phyloP scores from a whole-genome alignment of 2,329 filamentous ascomycete species.

The Alternaria sp. region DNA sequence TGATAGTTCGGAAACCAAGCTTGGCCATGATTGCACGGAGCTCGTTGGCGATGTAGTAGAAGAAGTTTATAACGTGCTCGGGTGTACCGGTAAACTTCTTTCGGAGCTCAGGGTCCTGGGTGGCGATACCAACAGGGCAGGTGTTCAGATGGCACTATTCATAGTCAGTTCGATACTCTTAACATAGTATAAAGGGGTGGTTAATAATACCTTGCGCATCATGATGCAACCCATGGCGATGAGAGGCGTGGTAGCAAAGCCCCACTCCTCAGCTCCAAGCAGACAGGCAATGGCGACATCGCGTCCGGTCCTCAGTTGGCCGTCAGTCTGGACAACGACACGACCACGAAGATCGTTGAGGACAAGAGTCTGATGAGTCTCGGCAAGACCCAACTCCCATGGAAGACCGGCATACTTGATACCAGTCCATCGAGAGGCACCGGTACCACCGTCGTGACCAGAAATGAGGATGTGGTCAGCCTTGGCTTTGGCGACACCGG shows the following conservation, averaged over 20 bases:
- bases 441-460: constrained; percentile 95
- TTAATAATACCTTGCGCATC: constrained; percentile 77
- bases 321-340: constrained; percentile 95
- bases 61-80: constrained; percentile 98
- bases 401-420: constrained; percentile 98
- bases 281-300: constrained; percentile 95
- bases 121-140: constrained; percentile 92
- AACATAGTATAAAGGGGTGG: neutral
- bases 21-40: constrained; percentile 96
- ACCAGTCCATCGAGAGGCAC: constrained; percentile 96
- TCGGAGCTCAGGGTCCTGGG: constrained; percentile 90
- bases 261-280: constrained; percentile 97
- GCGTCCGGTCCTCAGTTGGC: constrained; percentile 88
- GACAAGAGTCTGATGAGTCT: constrained; percentile 95
- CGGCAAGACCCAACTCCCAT: constrained; percentile 95
- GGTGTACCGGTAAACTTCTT: constrained; percentile 94
- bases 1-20: constrained; percentile 92
- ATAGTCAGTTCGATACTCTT: neutral
- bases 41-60: constrained; percentile 97
- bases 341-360: constrained; percentile 94
- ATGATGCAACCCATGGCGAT: constrained; percentile 98
- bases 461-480: constrained; percentile 97
- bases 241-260: constrained; percentile 91
- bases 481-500: constrained; percentile 96
- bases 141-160: constrained; percentile 65